Evolutionary conservation across 345 rosid genomes (phyloP).

Genomic region (Geranium brycei): DNA sequence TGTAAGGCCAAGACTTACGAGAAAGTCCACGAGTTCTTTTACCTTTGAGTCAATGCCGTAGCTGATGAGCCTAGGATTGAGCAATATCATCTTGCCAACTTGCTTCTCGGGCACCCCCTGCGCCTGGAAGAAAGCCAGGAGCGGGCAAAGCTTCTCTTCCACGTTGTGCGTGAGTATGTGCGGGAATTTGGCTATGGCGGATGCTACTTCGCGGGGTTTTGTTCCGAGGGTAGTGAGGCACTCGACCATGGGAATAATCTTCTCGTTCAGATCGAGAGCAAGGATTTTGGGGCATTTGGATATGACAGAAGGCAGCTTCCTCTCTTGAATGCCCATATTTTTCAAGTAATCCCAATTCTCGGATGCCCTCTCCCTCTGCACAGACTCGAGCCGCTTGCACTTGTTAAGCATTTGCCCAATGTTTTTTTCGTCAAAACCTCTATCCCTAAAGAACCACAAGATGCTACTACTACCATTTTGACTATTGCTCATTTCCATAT

Average conservation of each 20-base stretch:
- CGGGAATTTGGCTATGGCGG: slow-evolving; percentile 15
- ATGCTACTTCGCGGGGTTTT: slow-evolving; percentile 13
- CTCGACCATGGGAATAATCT: slow-evolving; percentile 15
- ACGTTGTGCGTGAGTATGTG: slow-evolving; percentile 15
- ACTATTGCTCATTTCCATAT: slow-evolving; percentile 8
- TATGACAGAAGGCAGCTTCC: slow-evolving; percentile 16
- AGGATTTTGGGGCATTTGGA: slow-evolving; percentile 19
- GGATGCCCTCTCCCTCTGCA: slow-evolving; percentile 14
- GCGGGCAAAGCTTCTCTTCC: slow-evolving; percentile 1
- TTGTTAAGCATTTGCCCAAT: slow-evolving; percentile 13
- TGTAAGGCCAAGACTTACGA: slow-evolving; percentile 12
- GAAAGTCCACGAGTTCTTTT: slow-evolving; percentile 13
- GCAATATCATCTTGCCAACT: slow-evolving; percentile 14
- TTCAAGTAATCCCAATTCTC: slow-evolving; percentile 20
- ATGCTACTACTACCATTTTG: slow-evolving; percentile 6
- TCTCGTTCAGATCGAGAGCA: slow-evolving; percentile 9
- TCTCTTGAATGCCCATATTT: slow-evolving; percentile 16
- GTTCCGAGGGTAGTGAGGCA: slow-evolving; percentile 16
- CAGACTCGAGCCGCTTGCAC: slow-evolving; percentile 16
- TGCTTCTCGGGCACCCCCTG: slow-evolving; percentile 19
- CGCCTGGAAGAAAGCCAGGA: slow-evolving; percentile 16
- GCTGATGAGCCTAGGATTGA: slow-evolving; percentile 19
- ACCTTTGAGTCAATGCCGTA: slow-evolving; percentile 15
- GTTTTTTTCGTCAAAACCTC: slow-evolving; percentile 15
- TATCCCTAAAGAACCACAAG: slow-evolving; percentile 16